A percentile compares a stretch with the other conserved stretches of the same genome.
Evolutionary conservation across 2,329 filamentous ascomycete genomes (phyloP).

Genomic region (Ceratocystis colombiana): DNA sequence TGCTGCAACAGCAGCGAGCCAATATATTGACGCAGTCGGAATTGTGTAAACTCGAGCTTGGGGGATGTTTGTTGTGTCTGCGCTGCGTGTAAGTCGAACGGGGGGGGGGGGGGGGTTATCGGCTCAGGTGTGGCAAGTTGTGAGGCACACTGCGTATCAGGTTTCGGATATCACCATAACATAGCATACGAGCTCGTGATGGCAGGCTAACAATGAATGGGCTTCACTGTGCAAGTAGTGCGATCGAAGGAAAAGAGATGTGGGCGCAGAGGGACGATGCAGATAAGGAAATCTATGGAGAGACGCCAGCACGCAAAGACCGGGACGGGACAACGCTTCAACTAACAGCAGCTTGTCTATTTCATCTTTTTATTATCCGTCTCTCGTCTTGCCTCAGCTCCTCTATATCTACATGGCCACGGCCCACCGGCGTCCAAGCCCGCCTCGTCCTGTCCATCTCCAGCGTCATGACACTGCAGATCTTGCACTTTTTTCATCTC

Average conservation of each 20-base stretch:
- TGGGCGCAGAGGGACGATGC: background rate
- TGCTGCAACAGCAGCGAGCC: background rate
- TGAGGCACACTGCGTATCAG: conserved; percentile 6
- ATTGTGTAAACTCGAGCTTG: background rate
- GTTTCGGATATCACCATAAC: background rate
- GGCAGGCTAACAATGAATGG: background rate
- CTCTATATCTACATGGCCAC: background rate
- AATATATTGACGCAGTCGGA: background rate
- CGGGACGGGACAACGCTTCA: background rate
- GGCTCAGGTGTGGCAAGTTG: background rate
- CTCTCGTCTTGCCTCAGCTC: background rate
- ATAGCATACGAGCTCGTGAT: background rate
- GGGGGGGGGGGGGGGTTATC: background rate
- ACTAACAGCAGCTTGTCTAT: background rate
- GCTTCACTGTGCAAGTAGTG: background rate
- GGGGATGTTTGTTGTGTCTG: too few species aligned
- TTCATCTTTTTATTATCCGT: background rate
- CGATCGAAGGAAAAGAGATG: background rate
- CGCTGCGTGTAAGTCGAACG: background rate
- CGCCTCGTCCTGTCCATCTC: background rate
- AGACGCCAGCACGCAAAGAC: background rate
- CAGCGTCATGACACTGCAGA: conserved; percentile 6
- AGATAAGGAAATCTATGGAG: background rate
- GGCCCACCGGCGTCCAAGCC: background rate
- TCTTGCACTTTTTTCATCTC: background rate